A percentile compares a stretch with the other conserved stretches of the same genome.
Evolutionary conservation across 106 monocot genomes (phyloP).

Genomic region (Phalaenopsis equestris): DNA sequence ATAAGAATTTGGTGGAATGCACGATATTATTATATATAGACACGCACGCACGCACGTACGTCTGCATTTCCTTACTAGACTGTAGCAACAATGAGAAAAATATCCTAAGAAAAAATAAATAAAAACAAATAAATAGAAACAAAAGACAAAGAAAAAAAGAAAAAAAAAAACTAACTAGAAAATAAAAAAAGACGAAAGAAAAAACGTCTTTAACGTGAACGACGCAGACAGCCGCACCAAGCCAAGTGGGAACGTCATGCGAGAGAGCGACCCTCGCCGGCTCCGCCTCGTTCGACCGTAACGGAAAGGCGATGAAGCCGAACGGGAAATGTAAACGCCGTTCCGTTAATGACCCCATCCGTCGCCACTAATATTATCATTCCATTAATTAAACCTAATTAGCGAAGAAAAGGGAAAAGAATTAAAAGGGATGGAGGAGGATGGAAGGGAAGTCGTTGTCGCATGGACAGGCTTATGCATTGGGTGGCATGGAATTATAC

Average conservation of each 20-base stretch:
- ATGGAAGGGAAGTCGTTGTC: not conserved
- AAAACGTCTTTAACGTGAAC: not conserved
- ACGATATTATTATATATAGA: too few relatives aligned
- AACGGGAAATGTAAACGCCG: not conserved
- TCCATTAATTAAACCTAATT: not conserved
- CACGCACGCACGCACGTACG: too few relatives aligned
- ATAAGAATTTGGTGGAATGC: too few relatives aligned
- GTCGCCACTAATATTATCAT: not conserved
- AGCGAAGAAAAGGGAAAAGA: not conserved
- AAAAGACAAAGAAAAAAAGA: not conserved
- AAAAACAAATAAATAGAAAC: too few relatives aligned
- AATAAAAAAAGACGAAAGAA: not conserved
- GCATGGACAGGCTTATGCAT: not conserved
- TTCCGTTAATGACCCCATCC: not conserved
- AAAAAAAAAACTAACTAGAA: not conserved
- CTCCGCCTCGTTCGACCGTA: not conserved
- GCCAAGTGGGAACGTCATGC: not conserved
- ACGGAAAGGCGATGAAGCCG: not conserved
- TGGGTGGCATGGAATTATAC: not conserved
- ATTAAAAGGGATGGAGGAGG: not conserved
- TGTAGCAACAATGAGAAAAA: too few relatives aligned
- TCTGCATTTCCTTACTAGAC: too few relatives aligned
- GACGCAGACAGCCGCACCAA: conserved; percentile 1
- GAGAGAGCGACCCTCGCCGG: not conserved
- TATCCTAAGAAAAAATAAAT: too few relatives aligned